Base-by-base conservation (phyloP, 2,329 filamentous ascomycete genomes). In the Cytospora schulzeri region DNA sequence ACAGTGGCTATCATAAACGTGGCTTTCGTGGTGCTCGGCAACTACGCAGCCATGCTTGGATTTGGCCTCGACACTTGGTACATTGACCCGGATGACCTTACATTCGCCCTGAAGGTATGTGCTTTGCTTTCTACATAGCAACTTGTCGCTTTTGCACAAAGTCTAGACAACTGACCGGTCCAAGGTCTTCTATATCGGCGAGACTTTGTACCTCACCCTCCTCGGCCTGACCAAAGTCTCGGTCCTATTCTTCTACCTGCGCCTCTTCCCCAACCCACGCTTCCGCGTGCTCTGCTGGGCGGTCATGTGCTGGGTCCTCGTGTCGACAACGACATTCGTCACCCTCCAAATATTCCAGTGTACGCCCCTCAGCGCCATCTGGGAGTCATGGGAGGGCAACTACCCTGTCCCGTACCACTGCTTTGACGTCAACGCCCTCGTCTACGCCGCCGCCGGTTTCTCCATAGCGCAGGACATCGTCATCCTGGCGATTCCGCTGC, bases 61-160 rank as follows among this genome's bases (percentile, higher is more conserved):
- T 77, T 78, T 45, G 77, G 77, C 6, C 71, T 74, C n/a, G 77
- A 79, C 60, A 72, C 78, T 3, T 79, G 77, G 77, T 75, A 73
- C 12, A 68, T 78, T 1, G 50, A 69, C 8, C 56, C 67, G 5
- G 67, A 71, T 1, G 62, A 60, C 2, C 67, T 78, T 14, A 73
- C 73, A 0, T 50, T 63, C 6, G 72, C 71, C 2, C 69, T 78
- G 33, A 73, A 71, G 55, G 55, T 57, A 24, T 48, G 55, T 9
- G 29, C 9, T 28, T 9, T 14, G 17, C 3, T 53, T 53, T n/a
- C 7, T n/a, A 19, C 17, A 19, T 31, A 19, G 12, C 4, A 12
- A 53, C 4, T 12, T 19, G 1, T 9, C 11, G 48, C 24, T 31
- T n/a, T 22, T 15, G 8, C n/a, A 12, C 2, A 11, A 19, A 22